Conservation (phyloP, 176 grass and related monocot species). For the Elaeis guineensis region DNA sequence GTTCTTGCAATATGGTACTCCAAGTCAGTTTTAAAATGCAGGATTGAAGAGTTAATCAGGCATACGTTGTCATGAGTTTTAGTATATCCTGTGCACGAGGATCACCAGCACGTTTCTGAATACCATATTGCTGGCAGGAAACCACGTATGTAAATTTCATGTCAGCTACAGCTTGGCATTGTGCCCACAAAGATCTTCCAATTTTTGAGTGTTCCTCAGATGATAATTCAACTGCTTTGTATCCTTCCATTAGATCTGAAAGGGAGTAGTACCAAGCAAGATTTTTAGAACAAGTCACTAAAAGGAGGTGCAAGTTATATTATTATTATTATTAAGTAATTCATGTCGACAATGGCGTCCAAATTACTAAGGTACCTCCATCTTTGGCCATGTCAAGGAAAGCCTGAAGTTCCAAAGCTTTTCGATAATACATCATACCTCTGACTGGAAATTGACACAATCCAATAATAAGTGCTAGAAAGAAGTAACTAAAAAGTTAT, state of each 20-base stretch:
- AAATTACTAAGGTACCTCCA: slow-evolving; percentile 35
- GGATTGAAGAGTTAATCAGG: neutral
- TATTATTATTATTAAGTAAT: too few species aligned
- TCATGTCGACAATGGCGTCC: neutral
- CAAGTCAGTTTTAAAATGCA: too few species aligned
- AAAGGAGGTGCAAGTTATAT: neutral
- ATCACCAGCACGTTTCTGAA: slow-evolving; percentile 82
- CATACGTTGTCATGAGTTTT: slow-evolving; percentile 81
- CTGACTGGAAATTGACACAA: slow-evolving; percentile 44
- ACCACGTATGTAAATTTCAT: slow-evolving; percentile 99
- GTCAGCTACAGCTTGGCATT: slow-evolving; percentile 94
- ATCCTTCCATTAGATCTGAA: slow-evolving; percentile 90
- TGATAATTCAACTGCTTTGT: slow-evolving; percentile 58
- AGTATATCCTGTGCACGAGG: slow-evolving; percentile 73
- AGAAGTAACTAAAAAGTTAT: neutral
- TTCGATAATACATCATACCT: slow-evolving; percentile 98
- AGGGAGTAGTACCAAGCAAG: slow-evolving; percentile 10
- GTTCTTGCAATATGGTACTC: too few species aligned
- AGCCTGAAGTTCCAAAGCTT: slow-evolving; percentile 92
- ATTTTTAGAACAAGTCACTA: neutral
- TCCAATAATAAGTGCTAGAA: neutral
- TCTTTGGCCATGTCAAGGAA: slow-evolving; percentile 95
- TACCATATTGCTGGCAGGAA: slow-evolving; percentile 96
- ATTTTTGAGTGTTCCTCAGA: slow-evolving; percentile 54
- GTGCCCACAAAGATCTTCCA: slow-evolving; percentile 43